These are phyloP conservation scores for Isabelozyma rhagii DNA, from an alignment of 805 yeast species.

Conservation along the genomic window DNA sequence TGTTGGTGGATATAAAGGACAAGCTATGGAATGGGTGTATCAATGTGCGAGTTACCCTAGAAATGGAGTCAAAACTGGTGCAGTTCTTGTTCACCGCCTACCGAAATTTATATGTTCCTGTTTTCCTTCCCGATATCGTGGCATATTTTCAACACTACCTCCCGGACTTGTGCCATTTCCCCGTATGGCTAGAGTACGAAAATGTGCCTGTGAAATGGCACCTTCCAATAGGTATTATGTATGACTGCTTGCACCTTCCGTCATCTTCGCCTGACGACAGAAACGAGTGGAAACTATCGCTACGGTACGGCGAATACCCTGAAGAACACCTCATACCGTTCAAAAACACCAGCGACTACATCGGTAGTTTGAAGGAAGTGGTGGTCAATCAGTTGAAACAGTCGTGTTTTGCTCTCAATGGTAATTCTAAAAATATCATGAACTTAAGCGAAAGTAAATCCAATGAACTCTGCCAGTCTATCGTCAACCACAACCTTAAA, in stretches of 20 bases:
- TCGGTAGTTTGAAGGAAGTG: conserved; percentile 39
- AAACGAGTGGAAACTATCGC: conserved; percentile 43
- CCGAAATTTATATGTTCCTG: conserved; percentile 55
- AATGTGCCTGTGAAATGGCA: conserved; percentile 72
- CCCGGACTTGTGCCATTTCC: conserved; percentile 9
- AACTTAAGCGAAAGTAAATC: conserved; percentile 63
- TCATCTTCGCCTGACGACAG: conserved; percentile 6
- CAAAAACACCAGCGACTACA: conserved; percentile 16
- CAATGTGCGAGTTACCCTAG: conserved; percentile 38
- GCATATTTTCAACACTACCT: conserved; percentile 32
- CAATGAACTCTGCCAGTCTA: conserved; percentile 52
- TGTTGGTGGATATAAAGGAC: conserved; percentile 24
- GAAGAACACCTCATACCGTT: conserved; percentile 29
- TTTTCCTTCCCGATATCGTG: conserved; percentile 34
- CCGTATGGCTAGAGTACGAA: conserved; percentile 66
- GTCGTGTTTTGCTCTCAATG: conserved; percentile 69
- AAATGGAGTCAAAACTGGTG: conserved; percentile 12
- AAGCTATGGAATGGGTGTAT: conserved; percentile 55
- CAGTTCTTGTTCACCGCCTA: conserved; percentile 17
- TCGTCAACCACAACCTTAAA: conserved; percentile 31
- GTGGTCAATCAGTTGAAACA: conserved; percentile 85
- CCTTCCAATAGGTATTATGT: conserved; percentile 67
- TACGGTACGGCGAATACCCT: conserved; percentile 22
- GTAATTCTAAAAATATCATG: conserved; percentile 82
- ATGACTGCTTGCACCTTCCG: conserved; percentile 49